phyloP scores from a whole-genome alignment of 129 eudicot genomes.

The Escallonia rubra region DNA sequence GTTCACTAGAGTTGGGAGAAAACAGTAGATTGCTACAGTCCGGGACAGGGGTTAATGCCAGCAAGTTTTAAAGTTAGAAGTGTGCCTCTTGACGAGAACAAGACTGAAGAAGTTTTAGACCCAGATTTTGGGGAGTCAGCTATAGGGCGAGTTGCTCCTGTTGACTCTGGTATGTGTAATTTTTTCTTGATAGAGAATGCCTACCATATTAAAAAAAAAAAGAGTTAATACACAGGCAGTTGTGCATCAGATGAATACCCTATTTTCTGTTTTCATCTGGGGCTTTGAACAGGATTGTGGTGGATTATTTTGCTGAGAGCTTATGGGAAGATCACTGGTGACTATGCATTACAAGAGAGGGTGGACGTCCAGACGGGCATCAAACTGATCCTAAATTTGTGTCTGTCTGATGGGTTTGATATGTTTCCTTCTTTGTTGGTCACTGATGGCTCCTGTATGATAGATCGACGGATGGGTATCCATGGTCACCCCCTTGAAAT shows the following conservation, averaged over 20 bases:
- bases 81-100: slow-evolving; percentile 69
- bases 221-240: no score
- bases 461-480: slow-evolving; percentile 96
- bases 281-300: slow-evolving; percentile 67
- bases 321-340: slow-evolving; percentile 89
- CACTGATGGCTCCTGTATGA: slow-evolving; percentile 98
- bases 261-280: background rate
- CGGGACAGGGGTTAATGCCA: slow-evolving; percentile 98
- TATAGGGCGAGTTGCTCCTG: slow-evolving; percentile 99
- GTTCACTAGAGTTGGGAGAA: slow-evolving; percentile 84
- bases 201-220: no score
- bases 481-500: slow-evolving; percentile 98
- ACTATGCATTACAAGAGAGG: slow-evolving; percentile 74
- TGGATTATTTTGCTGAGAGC: slow-evolving; percentile 95
- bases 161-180: slow-evolving; percentile 78
- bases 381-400: slow-evolving; percentile 71
- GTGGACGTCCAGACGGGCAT: slow-evolving; percentile 93
- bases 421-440: slow-evolving; percentile 95
- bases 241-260: background rate
- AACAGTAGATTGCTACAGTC: slow-evolving; percentile 98
- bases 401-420: slow-evolving; percentile 93
- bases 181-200: background rate
- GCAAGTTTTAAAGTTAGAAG: slow-evolving; percentile 94
- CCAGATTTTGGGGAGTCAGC: slow-evolving; percentile 99
- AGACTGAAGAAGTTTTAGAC: slow-evolving; percentile 89